Conservation (phyloP, 257 asterid species). For the Thymus quinquecostatus region DNA sequence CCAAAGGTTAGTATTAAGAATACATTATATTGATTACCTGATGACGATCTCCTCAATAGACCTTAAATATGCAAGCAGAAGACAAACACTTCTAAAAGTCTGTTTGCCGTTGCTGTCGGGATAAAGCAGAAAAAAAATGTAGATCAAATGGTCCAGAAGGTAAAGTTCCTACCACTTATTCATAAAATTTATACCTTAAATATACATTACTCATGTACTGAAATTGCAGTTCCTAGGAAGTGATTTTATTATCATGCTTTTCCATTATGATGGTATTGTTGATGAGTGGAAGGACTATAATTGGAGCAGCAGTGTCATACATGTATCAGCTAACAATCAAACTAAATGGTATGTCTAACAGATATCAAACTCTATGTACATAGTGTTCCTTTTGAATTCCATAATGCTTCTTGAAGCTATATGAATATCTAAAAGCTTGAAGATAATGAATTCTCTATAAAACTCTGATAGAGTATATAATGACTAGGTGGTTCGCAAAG, state of each 20-base stretch:
- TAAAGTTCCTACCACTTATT: conserved; percentile 10
- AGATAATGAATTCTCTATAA: background rate
- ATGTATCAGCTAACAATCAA: conserved; percentile 71
- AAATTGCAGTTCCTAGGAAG: conserved; percentile 63
- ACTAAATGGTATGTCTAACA: conserved; percentile 69
- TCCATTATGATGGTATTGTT: conserved; percentile 83
- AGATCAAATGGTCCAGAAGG: conserved; percentile 69
- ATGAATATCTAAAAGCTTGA: too few relatives aligned
- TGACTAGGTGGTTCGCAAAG: conserved; percentile 84
- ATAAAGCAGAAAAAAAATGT: conserved; percentile 72
- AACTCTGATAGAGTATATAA: conserved; percentile 1
- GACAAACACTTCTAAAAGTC: conserved; percentile 41
- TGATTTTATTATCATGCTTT: conserved; percentile 80
- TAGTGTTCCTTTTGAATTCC: background rate
- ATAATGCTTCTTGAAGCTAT: background rate
- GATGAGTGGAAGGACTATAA: conserved; percentile 70
- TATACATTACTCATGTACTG: background rate
- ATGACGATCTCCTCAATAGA: too few relatives aligned
- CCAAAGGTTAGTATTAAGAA: conserved; percentile 58
- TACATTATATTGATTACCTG: too few relatives aligned
- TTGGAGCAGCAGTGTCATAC: conserved; percentile 70
- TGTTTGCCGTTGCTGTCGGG: conserved; percentile 76
- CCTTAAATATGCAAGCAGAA: conserved; percentile 44
- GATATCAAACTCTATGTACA: background rate
- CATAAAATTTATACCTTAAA: background rate